Evolutionary conservation across 2,329 filamentous ascomycete genomes (phyloP), one percentile per base, ranked within the genome.

Genomic region (Allantophomopsis lycopodina): DNA sequence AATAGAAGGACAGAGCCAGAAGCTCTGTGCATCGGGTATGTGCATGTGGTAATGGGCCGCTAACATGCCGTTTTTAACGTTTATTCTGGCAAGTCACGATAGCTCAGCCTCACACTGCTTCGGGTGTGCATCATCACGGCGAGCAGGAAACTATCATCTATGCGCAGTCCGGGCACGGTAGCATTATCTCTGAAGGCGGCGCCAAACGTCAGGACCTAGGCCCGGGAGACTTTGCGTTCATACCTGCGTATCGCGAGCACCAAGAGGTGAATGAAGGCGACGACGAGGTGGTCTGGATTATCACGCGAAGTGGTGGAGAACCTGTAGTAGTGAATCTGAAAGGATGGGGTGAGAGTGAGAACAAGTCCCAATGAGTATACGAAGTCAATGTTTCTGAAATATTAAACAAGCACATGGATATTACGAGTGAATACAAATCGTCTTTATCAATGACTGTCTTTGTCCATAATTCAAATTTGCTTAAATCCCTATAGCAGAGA

Each of bases 111-210:
- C 68, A 71, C 39, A 74, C 73, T 20, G 60, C 67, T 2, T 76
- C 76, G 0, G 68, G 72, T 5, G 64, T 85, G 16, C 77, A 80
- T 46, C 80, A 85, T 50, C 77, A 84, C 49, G 79, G 77, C 40
- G 69, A 76, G 51, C 76, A 83, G 65, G 79, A 85, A 47, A 76
- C 76, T 7, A 78, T 85, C 39, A 68, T 84, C 37, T 82, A 80
- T 50, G 73, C 71, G 10, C 69, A 72, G 10, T 69, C 68, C 2
- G 79, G 81, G 11, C 64, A 65, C 39, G 77, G 79, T 5, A 60
- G 68, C 12, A 64, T 85, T 7, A 64, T 82, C 3, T 76, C 69
- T 0, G 66, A 67, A 39, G 61, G 63, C 16, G 64, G 68, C 33
- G 68, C 73, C 11, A 68, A 66, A 44, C 67, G 69, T 28, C 67